These are phyloP conservation scores for Claviceps sp. DNA, from an alignment of 2,329 filamentous ascomycete species.

Conservation along the genomic window DNA sequence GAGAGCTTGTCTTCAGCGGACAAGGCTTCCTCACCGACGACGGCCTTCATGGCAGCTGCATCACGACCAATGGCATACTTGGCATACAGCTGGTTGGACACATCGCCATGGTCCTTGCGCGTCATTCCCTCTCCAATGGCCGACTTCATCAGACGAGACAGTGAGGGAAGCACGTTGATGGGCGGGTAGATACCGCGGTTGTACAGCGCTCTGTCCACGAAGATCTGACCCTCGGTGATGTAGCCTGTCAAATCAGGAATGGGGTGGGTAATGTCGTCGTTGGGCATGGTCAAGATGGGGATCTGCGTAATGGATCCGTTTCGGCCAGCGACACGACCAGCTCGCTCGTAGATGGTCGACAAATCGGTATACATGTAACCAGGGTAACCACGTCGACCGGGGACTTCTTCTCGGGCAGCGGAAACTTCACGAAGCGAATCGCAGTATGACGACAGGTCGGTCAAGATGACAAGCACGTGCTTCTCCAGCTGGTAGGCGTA, in stretches of 20 bases:
- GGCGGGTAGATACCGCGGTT: conserved; percentile 98
- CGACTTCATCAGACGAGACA: conserved; percentile 99
- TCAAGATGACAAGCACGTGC: conserved; percentile 97
- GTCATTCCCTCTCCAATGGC: conserved; percentile 97
- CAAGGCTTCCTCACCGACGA: conserved; percentile 94
- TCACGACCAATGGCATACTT: conserved; percentile 99
- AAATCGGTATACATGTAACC: conserved; percentile 99
- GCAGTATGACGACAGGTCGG: conserved; percentile 94
- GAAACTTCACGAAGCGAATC: conserved; percentile 98
- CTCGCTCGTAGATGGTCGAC: conserved; percentile 98
- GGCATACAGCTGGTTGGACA: conserved; percentile 98
- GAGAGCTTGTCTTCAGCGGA: conserved; percentile 95
- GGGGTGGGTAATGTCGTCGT: conserved; percentile 98
- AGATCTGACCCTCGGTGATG: conserved; percentile 98
- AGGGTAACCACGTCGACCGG: conserved; percentile 96
- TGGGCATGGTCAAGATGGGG: conserved; percentile 97
- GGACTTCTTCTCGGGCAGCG: conserved; percentile 94
- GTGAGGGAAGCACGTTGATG: conserved; percentile 94
- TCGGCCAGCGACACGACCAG: conserved; percentile 89
- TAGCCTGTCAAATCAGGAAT: conserved; percentile 98
- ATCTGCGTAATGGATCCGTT: conserved; percentile 99
- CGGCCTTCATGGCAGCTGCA: conserved; percentile 96
- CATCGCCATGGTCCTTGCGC: conserved; percentile 91
- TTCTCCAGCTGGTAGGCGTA: conserved; percentile 99
- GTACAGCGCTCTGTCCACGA: conserved; percentile 81